These are phyloP conservation scores for Suillus discolor DNA, from an alignment of 768 basidiomycete genomes.

Conservation along the genomic window DNA sequence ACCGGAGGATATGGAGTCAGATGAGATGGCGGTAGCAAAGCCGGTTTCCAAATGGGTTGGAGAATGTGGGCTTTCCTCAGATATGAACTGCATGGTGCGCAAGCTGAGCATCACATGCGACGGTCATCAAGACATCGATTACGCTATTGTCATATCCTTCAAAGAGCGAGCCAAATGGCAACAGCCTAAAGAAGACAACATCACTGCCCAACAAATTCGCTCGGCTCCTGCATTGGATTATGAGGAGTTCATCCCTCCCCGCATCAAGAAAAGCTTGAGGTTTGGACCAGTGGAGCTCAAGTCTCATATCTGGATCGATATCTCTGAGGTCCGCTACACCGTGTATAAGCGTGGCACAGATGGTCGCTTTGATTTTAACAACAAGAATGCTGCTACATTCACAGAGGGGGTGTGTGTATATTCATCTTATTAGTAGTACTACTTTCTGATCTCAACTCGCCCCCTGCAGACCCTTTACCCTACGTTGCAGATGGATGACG, in stretches of 20 bases:
- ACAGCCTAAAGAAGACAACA: not conserved
- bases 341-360: not conserved
- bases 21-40: not conserved
- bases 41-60: not conserved
- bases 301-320: not conserved
- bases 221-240: not conserved
- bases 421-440: too few species aligned
- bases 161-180: not conserved
- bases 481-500: too few species aligned
- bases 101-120: not conserved
- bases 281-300: not conserved
- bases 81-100: not conserved
- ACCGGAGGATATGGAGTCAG: not conserved
- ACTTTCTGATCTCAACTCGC: too few species aligned
- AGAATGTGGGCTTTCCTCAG: not conserved
- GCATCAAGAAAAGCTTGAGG: not conserved
- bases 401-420: too few species aligned
- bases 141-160: conserved; percentile 33
- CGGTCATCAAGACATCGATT: conserved; percentile 9
- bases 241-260: not conserved
- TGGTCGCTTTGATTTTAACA: too few species aligned
- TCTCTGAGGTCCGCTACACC: not conserved
- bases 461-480: too few species aligned
- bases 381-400: too few species aligned
- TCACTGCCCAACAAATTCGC: not conserved